A percentile compares a stretch with the other conserved stretches of the same genome.
Evolutionary conservation across 2,329 filamentous ascomycete species (phyloP).

Genomic region (Alternaria arbusti): DNA sequence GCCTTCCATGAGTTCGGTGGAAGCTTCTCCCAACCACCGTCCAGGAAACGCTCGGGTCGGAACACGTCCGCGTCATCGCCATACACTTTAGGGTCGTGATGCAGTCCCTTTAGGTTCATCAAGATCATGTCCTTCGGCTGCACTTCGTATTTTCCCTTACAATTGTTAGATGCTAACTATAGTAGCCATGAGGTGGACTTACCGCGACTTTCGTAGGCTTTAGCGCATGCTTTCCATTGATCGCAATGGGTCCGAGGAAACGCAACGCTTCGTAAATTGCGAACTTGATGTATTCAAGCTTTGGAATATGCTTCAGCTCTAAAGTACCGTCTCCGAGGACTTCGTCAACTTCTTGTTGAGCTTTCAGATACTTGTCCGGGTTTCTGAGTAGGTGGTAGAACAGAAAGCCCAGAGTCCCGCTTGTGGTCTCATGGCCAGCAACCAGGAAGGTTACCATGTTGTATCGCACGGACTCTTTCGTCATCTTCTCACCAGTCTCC

Average conservation of each 20-base stretch:
- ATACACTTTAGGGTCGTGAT: conserved; percentile 10
- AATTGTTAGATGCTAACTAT: neutral
- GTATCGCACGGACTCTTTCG: conserved; percentile 7
- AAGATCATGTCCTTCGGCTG: conserved; percentile 4
- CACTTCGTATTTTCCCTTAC: conserved; percentile 8
- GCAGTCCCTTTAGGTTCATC: conserved; percentile 8
- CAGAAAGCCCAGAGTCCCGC: conserved; percentile 6
- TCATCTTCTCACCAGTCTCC: conserved; percentile 12
- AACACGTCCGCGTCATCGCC: conserved; percentile 12
- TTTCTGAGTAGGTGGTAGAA: conserved; percentile 11
- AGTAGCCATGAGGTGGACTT: neutral
- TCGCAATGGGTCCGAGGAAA: conserved; percentile 8
- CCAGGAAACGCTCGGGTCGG: conserved; percentile 8
- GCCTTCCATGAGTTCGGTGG: conserved; percentile 51
- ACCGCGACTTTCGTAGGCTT: conserved; percentile 9
- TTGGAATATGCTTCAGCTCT: neutral
- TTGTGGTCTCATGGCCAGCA: conserved; percentile 12
- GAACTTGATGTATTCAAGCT: conserved; percentile 7
- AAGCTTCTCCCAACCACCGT: conserved; percentile 12
- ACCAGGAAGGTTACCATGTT: conserved; percentile 14
- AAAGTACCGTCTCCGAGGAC: conserved; percentile 6
- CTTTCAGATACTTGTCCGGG: conserved; percentile 6
- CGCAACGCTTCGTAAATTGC: conserved; percentile 9
- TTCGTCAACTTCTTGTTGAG: conserved; percentile 11
- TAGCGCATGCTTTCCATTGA: conserved; percentile 3